phyloP scores from a whole-genome alignment of 1,139 yeast species.

The Pneumocystis jirovecii region DNA sequence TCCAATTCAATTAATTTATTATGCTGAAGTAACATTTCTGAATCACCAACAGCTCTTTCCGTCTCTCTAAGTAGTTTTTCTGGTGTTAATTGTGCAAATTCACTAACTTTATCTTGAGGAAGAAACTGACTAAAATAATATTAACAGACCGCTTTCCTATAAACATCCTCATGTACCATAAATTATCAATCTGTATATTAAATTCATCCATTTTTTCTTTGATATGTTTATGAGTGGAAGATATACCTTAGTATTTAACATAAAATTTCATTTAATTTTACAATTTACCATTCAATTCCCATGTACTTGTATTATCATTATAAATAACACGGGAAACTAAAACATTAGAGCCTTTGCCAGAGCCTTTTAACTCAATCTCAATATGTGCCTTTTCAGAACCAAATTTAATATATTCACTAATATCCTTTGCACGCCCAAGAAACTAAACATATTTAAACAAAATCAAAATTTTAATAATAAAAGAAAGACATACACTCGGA shows the following conservation, averaged over 20 bases:
- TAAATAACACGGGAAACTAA: conserved; percentile 33
- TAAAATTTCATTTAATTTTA: conserved; percentile 21
- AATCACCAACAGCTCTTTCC: conserved; percentile 63
- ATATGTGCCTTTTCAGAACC: conserved; percentile 46
- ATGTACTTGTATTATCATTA: conserved; percentile 25
- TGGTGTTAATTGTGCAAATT: conserved; percentile 71
- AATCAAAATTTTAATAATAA: neutral
- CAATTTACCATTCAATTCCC: conserved; percentile 7
- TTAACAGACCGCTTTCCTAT: neutral
- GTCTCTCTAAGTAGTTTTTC: conserved; percentile 63
- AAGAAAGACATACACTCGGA: conserved; percentile 30
- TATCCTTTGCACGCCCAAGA: conserved; percentile 60
- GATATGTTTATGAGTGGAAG: conserved; percentile 34
- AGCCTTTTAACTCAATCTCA: conserved; percentile 49
- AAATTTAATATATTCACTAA: conserved; percentile 59
- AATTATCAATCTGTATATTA: conserved; percentile 75
- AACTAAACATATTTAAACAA: conserved; percentile 19
- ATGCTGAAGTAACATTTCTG: conserved; percentile 43
- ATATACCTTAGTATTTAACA: conserved; percentile 46
- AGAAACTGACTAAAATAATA: conserved; percentile 42
- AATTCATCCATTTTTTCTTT: conserved; percentile 33
- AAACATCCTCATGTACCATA: conserved; percentile 32
- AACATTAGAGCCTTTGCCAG: conserved; percentile 23
- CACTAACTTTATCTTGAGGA: conserved; percentile 91
- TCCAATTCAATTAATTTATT: conserved; percentile 42